These are phyloP conservation scores for Plasmodium billcollinsi DNA, from an alignment of 169 alveolate genomes.

Conservation along the genomic window DNA sequence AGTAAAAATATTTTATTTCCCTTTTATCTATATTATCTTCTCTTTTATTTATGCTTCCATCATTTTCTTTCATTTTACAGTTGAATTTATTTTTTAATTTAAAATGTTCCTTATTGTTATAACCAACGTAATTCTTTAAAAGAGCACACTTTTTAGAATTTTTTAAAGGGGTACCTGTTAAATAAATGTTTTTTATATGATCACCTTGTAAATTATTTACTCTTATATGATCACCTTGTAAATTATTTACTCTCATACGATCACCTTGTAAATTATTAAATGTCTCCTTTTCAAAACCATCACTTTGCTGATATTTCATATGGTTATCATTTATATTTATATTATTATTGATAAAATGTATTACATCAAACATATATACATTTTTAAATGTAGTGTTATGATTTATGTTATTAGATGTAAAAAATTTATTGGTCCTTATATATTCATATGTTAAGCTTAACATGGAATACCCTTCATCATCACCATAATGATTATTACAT, in stretches of 20 bases:
- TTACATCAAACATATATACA: constrained; percentile 45
- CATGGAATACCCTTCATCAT: too few relatives aligned
- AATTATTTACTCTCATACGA: background rate
- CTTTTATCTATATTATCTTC: constrained; percentile 1
- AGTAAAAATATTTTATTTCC: constrained; percentile 58
- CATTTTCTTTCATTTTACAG: background rate
- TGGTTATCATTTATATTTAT: background rate
- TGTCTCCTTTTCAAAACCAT: background rate
- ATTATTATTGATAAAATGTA: constrained; percentile 30
- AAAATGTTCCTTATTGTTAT: background rate
- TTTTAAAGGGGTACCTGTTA: background rate
- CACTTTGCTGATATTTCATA: background rate
- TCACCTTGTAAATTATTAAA: background rate
- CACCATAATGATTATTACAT: too few relatives aligned
- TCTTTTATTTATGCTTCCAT: background rate
- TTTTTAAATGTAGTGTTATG: background rate
- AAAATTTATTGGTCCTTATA: constrained; percentile 9
- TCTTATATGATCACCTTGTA: background rate
- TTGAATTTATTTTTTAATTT: background rate
- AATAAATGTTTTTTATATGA: too few relatives aligned
- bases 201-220: too few relatives aligned
- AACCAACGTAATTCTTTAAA: too few relatives aligned
- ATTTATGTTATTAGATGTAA: background rate
- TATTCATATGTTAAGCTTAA: constrained; percentile 17
- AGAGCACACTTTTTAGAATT: background rate